Evolutionary conservation across 139 green algal genomes (phyloP).

Genomic region (Astrephomene gubernaculifera): DNA sequence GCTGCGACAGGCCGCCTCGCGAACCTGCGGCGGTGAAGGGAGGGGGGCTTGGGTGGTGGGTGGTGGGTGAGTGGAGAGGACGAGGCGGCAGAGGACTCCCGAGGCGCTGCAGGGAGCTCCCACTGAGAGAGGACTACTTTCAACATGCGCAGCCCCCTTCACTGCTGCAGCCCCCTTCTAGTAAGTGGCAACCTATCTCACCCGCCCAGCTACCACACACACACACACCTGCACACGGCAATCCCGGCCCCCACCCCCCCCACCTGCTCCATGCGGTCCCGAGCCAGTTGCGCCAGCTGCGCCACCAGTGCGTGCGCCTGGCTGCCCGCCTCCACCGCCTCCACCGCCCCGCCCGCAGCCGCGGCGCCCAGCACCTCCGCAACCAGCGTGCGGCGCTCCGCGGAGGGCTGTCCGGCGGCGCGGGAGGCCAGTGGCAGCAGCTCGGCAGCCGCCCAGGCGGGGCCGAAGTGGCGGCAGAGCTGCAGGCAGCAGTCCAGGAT

Average conservation of each 20-base stretch:
- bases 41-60: background rate
- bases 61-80: background rate
- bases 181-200: no score
- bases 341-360: conserved; percentile 1
- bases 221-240: background rate
- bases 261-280: conserved; percentile 52
- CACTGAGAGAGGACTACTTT: no score
- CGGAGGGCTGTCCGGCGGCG: conserved; percentile 36
- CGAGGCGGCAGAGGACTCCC: background rate
- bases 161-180: no score
- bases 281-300: conserved; percentile 47
- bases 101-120: no score
- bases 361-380: conserved; percentile 51
- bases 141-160: no score
- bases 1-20: conserved; percentile 34
- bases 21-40: conserved; percentile 13
- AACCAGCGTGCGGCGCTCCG: conserved; percentile 46
- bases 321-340: conserved; percentile 31
- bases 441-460: conserved; percentile 46
- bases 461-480: conserved; percentile 43
- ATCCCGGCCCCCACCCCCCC: background rate
- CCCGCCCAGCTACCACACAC: background rate
- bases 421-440: conserved; percentile 47
- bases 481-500: conserved; percentile 26
- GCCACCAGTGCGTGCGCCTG: conserved; percentile 48